Evolutionary conservation across 1,284 basidiomycete species (phyloP), one percentile per base, ranked within the genome.

Genomic region (Mycosarcoma maydis): DNA sequence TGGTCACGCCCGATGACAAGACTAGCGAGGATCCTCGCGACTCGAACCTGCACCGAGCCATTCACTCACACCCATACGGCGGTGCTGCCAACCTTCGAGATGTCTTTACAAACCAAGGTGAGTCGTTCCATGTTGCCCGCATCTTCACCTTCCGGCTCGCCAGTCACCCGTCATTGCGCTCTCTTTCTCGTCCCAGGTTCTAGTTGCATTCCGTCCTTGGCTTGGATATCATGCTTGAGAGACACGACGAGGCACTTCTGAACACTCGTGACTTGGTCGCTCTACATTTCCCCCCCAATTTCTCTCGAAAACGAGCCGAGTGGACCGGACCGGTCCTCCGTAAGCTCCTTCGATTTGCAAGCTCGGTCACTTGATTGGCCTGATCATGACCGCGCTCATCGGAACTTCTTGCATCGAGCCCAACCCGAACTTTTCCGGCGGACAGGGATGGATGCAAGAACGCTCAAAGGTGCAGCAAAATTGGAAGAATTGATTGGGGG

Each of bases 31-130:
- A 75, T 24, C 64, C 69, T 39, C 64, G 59, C 37, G 53, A 66
- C 16, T 62, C 67, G 41, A 58, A 56, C n/a, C 54, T 77, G 7
- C 71, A 73, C 36, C 72, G 66, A 36, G 59, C 74, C 24, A 65
- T 73, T 32, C 41, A 49, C 16, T 38, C 56, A 17, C 75, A 76
- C 54, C 66, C 69, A 24, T 66, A 50, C 30, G 76, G 76, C 30
- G 75, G 76, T 33, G 61, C 71, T 47, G 76, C 72, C 27, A 64
- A 62, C 49, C 68, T 78, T 34, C 73, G 77, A 26, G 77, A 79
- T 51, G 43, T 67, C 41, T 77, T 74, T 52, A 74, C 75, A 19
- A 79, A 79, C 52, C 72, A 77, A 57, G 75, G 77, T 79, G 47
- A 57, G 75, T 75, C 9, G n/a, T 19, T 42, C 11, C n/a, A 22